Percentiles rank a stretch among this genome's conserved stretches.
phyloP scores from a whole-genome alignment of 164 flowering plant species.

The grape (Vitis vinifera) region DNA sequence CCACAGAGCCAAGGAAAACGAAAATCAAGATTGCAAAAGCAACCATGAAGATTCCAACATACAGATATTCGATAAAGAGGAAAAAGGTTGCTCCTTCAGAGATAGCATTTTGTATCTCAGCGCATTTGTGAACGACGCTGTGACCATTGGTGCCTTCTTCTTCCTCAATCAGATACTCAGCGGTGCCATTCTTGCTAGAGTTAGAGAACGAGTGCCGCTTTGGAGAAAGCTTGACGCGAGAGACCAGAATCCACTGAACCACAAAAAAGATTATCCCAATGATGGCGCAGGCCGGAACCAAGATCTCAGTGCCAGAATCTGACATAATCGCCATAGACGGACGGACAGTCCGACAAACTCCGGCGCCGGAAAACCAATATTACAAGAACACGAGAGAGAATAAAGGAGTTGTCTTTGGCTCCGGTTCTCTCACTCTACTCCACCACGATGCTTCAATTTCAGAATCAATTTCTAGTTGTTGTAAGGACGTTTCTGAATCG shows the following conservation, averaged over 20 bases:
- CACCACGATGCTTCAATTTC: no score
- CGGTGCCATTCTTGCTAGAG: constrained; percentile 40
- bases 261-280: constrained; percentile 55
- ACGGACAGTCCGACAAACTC: no score
- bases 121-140: constrained; percentile 56
- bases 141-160: constrained; percentile 68
- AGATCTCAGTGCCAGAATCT: constrained; percentile 49
- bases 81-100: constrained; percentile 79
- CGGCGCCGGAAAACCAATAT: no score
- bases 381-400: background rate
- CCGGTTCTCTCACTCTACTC: no score
- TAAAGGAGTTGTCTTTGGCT: no score
- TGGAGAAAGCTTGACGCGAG: constrained; percentile 47
- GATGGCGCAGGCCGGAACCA: constrained; percentile 60
- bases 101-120: constrained; percentile 67
- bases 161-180: constrained; percentile 60
- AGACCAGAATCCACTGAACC: constrained; percentile 51
- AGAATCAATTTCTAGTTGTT: no score
- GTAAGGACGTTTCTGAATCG: no score
- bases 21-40: constrained; percentile 73
- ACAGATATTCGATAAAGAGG: constrained; percentile 69
- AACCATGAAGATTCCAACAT: constrained; percentile 80
- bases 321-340: constrained; percentile 45
- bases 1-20: constrained; percentile 82
- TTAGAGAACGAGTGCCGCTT: constrained; percentile 16